These are phyloP conservation scores for Diplodia corticola DNA, from an alignment of 2,329 filamentous ascomycete species.

Conservation along the genomic window DNA sequence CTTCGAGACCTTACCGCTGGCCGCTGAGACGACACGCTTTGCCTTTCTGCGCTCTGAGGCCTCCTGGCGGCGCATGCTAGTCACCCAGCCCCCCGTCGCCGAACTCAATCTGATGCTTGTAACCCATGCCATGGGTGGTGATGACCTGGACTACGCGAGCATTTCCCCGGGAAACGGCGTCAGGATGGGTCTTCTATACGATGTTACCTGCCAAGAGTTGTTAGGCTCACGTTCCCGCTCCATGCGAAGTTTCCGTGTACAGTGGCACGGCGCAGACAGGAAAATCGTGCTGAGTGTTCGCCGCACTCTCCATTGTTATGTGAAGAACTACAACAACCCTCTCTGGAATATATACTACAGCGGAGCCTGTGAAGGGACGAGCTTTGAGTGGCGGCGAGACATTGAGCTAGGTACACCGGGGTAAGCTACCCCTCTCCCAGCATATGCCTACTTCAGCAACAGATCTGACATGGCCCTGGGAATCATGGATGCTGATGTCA, in stretches of 20 bases:
- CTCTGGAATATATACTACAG: background rate
- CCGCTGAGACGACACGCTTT: background rate
- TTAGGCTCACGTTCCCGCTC: background rate
- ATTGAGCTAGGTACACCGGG: too few species aligned
- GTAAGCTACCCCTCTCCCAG: too few species aligned
- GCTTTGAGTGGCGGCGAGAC: background rate
- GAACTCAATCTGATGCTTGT: background rate
- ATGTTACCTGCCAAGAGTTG: background rate
- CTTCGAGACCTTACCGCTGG: background rate
- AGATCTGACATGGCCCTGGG: too few species aligned
- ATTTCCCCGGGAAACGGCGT: background rate
- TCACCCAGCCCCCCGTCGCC: constrained; percentile 6
- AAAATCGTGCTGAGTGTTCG: background rate
- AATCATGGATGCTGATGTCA: background rate
- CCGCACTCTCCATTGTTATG: background rate
- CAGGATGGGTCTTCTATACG: background rate
- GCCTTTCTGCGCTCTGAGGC: background rate
- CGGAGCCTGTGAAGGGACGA: background rate
- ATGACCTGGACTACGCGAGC: background rate
- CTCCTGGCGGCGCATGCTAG: constrained; percentile 16
- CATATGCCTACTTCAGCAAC: too few species aligned
- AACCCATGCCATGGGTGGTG: background rate
- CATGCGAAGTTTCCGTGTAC: background rate
- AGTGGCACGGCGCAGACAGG: background rate
- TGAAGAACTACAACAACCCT: background rate